phyloP scores from a whole-genome alignment of 805 yeast species.

The Starmera dryadoides region DNA sequence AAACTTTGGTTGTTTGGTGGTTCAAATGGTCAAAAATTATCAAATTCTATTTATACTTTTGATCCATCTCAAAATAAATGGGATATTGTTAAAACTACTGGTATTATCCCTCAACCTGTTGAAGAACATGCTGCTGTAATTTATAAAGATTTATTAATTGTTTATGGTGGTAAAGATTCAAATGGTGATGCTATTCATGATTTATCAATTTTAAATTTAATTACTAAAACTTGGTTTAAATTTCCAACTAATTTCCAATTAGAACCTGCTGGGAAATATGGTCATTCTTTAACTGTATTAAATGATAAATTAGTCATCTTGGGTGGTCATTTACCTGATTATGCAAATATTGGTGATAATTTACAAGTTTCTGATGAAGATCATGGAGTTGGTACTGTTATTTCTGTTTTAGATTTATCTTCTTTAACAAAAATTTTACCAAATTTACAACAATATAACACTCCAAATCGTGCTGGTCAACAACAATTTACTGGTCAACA shows the following conservation, averaged over 20 bases:
- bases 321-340: slow-evolving; percentile 88
- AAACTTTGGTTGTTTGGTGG: slow-evolving; percentile 91
- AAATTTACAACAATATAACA: slow-evolving; percentile 26
- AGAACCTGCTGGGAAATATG: slow-evolving; percentile 79
- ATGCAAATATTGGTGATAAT: slow-evolving; percentile 41
- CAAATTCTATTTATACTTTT: slow-evolving; percentile 73
- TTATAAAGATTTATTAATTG: slow-evolving; percentile 69
- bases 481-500: slow-evolving; percentile 12
- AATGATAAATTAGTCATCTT: slow-evolving; percentile 69
- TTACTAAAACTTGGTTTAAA: slow-evolving; percentile 65
- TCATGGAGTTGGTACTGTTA: slow-evolving; percentile 51
- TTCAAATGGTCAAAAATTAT: slow-evolving; percentile 63
- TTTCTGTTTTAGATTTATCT: slow-evolving; percentile 55
- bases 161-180: slow-evolving; percentile 83
- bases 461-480: slow-evolving; percentile 23
- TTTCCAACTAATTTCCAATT: slow-evolving; percentile 40
- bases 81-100: slow-evolving; percentile 64
- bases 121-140: slow-evolving; percentile 88
- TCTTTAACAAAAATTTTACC: slow-evolving; percentile 28
- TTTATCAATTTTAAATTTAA: slow-evolving; percentile 70
- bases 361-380: slow-evolving; percentile 45
- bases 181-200: slow-evolving; percentile 62
- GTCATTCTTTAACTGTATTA: slow-evolving; percentile 77
- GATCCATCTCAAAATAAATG: slow-evolving; percentile 66
- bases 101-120: slow-evolving; percentile 68